Evolutionary conservation across 495 filamentous ascomycete species (phyloP), one percentile per base, ranked within the genome.

Genomic region (Penicillium riverlandense): DNA sequence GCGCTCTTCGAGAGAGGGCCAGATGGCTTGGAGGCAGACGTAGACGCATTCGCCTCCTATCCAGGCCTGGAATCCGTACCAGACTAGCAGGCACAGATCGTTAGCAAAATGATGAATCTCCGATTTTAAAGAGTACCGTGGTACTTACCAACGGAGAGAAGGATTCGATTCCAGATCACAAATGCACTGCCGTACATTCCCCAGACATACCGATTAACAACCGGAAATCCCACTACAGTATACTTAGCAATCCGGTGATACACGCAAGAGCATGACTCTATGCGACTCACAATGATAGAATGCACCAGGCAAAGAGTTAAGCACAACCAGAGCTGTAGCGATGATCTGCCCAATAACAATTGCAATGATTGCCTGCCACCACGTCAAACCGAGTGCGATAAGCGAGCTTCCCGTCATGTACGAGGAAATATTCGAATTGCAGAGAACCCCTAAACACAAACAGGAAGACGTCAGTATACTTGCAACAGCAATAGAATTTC

Each of bases 151-250:
- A 61, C 35, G 6, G 48, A 56, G 9, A 61, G 47, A 31, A 61
- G 46, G 35, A 61, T 61, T 4, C 58, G 47, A 37, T 61, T 61
- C 52, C 48, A 58, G 11, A 61, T 49, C n/a, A 55, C 58, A 32
- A 58, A 61, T 7, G 41, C 29, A 11, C 54, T 58, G 6, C 52
- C 58, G 15, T 45, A 54, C 47, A 57, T 53, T 1, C 54, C 54
- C 54, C 54, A 57, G 22, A 57, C 54, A 48, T 57, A 57, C 34
- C 54, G 36, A 29, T 54, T 57, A 7, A 45, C 54, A 4, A 57
- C 44, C 4, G 54, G 54, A 30, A 57, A 57, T 1, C 54, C 54
- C 36, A 50, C 54, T 57, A 13, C 15, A 4, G 22, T 0, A 22
- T 22, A 22, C 22, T 22, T 22, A 22, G 22, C 22, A 22, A 22